phyloP scores from a whole-genome alignment of 306 rosid genomes.

The Rubus parviflorus region DNA sequence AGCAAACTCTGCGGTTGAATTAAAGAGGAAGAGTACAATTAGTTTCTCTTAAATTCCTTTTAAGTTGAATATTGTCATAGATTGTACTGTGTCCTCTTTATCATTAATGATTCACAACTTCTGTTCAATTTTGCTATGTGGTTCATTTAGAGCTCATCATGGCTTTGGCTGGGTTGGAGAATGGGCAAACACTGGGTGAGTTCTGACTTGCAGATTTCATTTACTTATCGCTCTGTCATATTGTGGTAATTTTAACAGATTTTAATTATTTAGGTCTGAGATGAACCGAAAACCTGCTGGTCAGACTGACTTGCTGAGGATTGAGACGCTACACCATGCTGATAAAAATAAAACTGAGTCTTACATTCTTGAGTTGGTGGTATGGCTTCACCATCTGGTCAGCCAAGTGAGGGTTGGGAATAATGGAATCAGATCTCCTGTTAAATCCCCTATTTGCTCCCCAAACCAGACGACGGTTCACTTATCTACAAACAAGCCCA shows the following conservation, averaged over 20 bases:
- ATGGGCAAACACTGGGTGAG: conserved; percentile 99
- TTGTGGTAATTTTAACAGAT: conserved; percentile 21
- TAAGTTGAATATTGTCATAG: too few species aligned
- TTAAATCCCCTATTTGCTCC: conserved; percentile 79
- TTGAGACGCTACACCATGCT: conserved; percentile 92
- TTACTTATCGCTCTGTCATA: neutral
- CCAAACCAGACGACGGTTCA: conserved; percentile 58
- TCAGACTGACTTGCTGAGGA: conserved; percentile 73
- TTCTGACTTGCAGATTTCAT: conserved; percentile 16
- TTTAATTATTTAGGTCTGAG: conserved; percentile 61
- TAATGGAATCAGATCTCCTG: conserved; percentile 85
- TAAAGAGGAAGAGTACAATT: neutral
- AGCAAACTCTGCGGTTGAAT: neutral
- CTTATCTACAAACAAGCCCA: conserved; percentile 41
- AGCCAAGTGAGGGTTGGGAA: conserved; percentile 70
- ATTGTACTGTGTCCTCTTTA: neutral
- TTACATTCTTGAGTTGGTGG: conserved; percentile 82
- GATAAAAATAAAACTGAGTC: conserved; percentile 78
- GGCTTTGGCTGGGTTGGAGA: conserved; percentile 99
- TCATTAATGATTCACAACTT: neutral
- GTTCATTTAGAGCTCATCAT: conserved; percentile 78
- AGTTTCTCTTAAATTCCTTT: neutral
- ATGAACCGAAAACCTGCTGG: conserved; percentile 65
- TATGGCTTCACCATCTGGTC: conserved; percentile 90
- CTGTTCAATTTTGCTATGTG: neutral